Evolutionary conservation across 768 basidiomycete genomes (phyloP), one percentile per base, ranked within the genome.

Genomic region (Filobasidium floriforme): DNA sequence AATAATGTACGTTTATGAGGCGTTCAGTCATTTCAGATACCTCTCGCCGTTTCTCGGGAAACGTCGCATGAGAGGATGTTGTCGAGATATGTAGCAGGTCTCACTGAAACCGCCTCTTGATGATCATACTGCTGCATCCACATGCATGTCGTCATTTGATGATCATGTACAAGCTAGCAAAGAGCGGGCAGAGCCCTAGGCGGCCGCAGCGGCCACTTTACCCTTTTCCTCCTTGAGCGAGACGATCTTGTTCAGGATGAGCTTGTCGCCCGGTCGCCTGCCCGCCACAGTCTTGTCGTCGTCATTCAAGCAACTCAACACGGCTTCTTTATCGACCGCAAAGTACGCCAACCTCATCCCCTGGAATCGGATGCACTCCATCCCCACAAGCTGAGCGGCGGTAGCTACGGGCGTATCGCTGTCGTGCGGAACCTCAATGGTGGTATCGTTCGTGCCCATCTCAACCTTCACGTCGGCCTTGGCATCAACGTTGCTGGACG

Each of bases 341-440:
- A 99, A 98, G 81, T 97, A 99, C 1, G 88, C 96, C 57, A 97
- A 87, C 11, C 96, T 86, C 74, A 97, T 82, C 9, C 92, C 96
- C 80, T 99, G 96, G 86, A 99, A 98, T 44, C 96, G 84, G 63
- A 98, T 84, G 75, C 88, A 90, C 79, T 98, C 96, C 77, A 88
- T 88, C 29, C 89, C 94, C 54, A 90, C 84, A 46, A 94, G 82
- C 77, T 90, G 89, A 63, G 86, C 87, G 61, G 83, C 85, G 7
- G 87, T 89, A 24, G 87, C 86, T 59, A 84, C 83, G 0, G 89
- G 91, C 29, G 86, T 89, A 54, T 77, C 77, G 37, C 73, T 72
- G 40, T 73, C 61, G 24, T 62, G 61, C 15, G 67, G 60, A 10
- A 69, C 57, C 52, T 59, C 29, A 12, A 63, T 68, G 1, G 62